Conservation (phyloP, 2,329 filamentous ascomycete genomes). For the Arthrobotrys iridis region DNA sequence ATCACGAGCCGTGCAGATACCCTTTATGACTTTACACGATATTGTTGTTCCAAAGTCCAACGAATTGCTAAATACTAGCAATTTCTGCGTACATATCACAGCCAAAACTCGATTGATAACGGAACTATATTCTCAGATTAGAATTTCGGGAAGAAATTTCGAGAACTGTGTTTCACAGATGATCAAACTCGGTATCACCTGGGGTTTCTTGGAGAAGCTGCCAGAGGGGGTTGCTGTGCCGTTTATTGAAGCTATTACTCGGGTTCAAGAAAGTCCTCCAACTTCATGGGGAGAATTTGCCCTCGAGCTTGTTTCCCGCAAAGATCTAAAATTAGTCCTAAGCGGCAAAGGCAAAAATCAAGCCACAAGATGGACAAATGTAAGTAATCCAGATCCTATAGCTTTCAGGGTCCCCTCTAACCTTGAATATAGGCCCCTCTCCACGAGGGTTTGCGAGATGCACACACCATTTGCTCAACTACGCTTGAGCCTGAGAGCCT, state of each 20-base stretch:
- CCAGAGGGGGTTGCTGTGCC: conserved; percentile 85
- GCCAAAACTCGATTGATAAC: conserved; percentile 77
- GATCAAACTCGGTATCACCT: conserved; percentile 74
- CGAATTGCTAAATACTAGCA: conserved; percentile 62
- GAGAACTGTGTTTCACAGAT: conserved; percentile 78
- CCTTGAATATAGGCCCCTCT: conserved; percentile 66
- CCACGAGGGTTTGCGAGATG: conserved; percentile 76
- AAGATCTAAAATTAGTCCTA: conserved; percentile 78
- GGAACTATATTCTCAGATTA: conserved; percentile 72
- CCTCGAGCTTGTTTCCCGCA: conserved; percentile 79
- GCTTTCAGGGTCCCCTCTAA: background rate
- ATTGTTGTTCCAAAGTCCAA: conserved; percentile 61
- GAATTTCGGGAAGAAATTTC: conserved; percentile 65
- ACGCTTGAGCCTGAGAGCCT: conserved; percentile 65
- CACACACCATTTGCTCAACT: conserved; percentile 75
- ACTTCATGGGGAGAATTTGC: conserved; percentile 77
- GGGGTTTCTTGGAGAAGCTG: conserved; percentile 77
- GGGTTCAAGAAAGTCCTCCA: conserved; percentile 83
- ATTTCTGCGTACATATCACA: conserved; percentile 62
- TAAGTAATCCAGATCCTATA: conserved; percentile 25
- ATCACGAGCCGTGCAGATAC: conserved; percentile 57
- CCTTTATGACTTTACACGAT: conserved; percentile 67
- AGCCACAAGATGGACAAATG: conserved; percentile 59
- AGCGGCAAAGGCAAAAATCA: conserved; percentile 63
- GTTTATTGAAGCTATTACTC: conserved; percentile 83